Base-by-base conservation (phyloP, 805 yeast species). In the Zygosaccharomyces pseudorouxii region DNA sequence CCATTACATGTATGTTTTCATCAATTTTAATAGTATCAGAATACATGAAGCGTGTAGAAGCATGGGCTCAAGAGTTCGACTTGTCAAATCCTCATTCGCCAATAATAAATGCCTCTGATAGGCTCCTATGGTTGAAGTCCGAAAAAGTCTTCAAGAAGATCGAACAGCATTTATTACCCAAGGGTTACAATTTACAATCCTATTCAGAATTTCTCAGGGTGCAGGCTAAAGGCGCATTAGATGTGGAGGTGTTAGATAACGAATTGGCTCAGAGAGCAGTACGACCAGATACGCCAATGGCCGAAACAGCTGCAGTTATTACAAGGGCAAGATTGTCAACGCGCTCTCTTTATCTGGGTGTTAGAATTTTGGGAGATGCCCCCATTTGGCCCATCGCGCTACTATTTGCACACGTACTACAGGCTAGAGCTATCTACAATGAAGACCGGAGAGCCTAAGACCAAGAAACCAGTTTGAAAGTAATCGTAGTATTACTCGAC, bases 301-400 rank as follows among this genome's bases (percentile, higher is more conserved):
- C 67, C 20, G 74, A 69, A 54, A 77, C 78, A 1, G 69, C 78
- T 18, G 71, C 73, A 8, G 72, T 78, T 19, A 77, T 82, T 40
- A 64, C 69, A 37, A 70, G 70, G 43, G 78, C 79, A 11, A 71
- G 77, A 60, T 70, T 79, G 45, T 78, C 82, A 16, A 71, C 77
- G 44, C 76, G 81, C 60, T 74, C 82, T 18, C 66, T 86, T 36
- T 81, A 83, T 48, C 66, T 86, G 33, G 95, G 93, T 36, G 86
- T 86, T 10, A 71, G 89, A 56, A 82, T 86, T 27, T 71, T 86
- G 45, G 89, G 89, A 3, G 93, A 86, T 70, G 90, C 90, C 0
- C 93, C 93, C 12, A 84, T 86, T 22, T 86, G 95, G 95, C 93
- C 93, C 0, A 76, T 85, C 44, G 86, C 89, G 0, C 69, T 86